Base-by-base conservation (phyloP, 2,329 filamentous ascomycete species). In the Magnaporthiopsis rhizophila region DNA sequence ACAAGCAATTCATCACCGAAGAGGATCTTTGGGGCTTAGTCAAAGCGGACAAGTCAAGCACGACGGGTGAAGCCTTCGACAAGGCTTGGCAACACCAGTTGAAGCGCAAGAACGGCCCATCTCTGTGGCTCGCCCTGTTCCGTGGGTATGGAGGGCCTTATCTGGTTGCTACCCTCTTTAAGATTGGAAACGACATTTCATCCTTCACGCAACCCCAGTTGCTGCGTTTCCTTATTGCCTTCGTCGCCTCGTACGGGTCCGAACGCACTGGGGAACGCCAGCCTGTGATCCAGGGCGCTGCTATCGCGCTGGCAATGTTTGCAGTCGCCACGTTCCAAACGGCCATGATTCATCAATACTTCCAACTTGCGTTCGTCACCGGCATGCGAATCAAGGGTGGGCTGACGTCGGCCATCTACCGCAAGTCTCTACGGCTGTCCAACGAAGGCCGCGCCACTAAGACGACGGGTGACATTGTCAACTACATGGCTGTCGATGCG, bases 401-500 rank as follows among this genome's bases (percentile, higher is more conserved):
- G 3, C 78, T 99, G 67, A 94, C 91, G 8, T 90, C 94, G 1
- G 86, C 92, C 65, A 98, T 99, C 68, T 99, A 99, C 75, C 85
- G 88, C 65, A 99, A 99, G 78, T 90, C 93, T 0, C 82, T 98
- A 67, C 89, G 86, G 68, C 81, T 99, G 24, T 98, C 94, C 6
- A 98, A 96, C 71, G 95, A 99, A 77, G 95, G 95, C 11, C 86
- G 94, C 64, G 85, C 92, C 2, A 78, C 87, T 59, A 97, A 98
- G 78, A 91, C 91, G 0, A 99, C 95, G 0, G 95, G 95, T 65
- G 96, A 99, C 72, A 98, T 99, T 72, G 95, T 99, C 74, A 99
- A 99, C 74, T 95, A 97, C 77, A 99, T 99, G 94, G 95, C 96
- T 59, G 94, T 99, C 12, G 95, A 99, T 74, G 94, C 94, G 18